Conservation (phyloP, 495 filamentous ascomycete genomes). For the Hamigera avellanea region DNA sequence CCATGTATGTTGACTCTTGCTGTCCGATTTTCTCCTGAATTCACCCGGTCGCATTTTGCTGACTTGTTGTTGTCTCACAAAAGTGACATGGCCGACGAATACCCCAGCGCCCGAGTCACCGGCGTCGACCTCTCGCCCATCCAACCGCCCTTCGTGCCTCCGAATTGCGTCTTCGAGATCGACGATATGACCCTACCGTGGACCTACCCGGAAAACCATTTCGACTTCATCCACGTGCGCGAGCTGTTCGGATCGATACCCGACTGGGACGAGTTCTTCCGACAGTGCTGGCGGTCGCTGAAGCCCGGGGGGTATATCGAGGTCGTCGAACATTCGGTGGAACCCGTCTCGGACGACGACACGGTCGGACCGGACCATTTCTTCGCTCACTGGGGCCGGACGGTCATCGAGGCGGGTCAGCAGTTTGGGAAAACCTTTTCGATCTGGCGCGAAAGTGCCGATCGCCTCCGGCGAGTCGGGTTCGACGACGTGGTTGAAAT, state of each 20-base stretch:
- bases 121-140: conserved; percentile 39
- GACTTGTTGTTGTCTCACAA: too few relatives aligned
- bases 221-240: conserved; percentile 59
- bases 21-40: too few relatives aligned
- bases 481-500: too few relatives aligned
- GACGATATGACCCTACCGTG: conserved; percentile 45
- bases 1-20: conserved; percentile 32
- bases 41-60: conserved; percentile 12
- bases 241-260: conserved; percentile 45
- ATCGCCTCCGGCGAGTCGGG: too few relatives aligned
- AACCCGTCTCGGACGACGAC: conserved; percentile 34
- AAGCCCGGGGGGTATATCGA: conserved; percentile 61
- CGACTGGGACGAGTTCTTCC: conserved; percentile 43
- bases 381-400: too few relatives aligned
- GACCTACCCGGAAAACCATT: conserved; percentile 39
- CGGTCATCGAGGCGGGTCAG: too few relatives aligned
- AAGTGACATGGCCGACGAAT: conserved; percentile 41
- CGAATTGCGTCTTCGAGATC: conserved; percentile 44
- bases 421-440: too few relatives aligned
- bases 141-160: conserved; percentile 28
- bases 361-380: too few relatives aligned
- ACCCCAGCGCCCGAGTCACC: conserved; percentile 28
- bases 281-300: conserved; percentile 24
- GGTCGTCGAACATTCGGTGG: conserved; percentile 42
- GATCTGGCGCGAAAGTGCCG: too few relatives aligned